Evolutionary conservation across 2,329 filamentous ascomycete species (phyloP).

Genomic region (Stemphylium lycopersici): DNA sequence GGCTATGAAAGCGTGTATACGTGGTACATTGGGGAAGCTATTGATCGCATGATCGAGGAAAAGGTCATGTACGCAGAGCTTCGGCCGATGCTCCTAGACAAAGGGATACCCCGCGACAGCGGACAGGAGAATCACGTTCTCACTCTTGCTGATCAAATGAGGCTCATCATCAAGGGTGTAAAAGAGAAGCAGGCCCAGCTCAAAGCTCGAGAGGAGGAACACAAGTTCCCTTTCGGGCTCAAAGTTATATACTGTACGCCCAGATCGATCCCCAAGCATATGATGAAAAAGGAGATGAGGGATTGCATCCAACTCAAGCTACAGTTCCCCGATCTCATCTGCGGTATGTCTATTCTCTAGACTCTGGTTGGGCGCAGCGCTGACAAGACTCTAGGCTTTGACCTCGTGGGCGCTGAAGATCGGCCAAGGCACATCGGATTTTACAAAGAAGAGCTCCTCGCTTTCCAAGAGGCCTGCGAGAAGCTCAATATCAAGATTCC

Average conservation of each 20-base stretch:
- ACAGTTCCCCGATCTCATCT: constrained; percentile 64
- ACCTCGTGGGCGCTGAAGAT: constrained; percentile 72
- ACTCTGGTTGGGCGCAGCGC: neutral
- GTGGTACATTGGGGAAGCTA: constrained; percentile 64
- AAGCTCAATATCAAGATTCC: constrained; percentile 63
- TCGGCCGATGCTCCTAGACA: constrained; percentile 71
- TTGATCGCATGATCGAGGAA: constrained; percentile 67
- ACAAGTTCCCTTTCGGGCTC: constrained; percentile 65
- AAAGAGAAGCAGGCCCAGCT: constrained; percentile 54
- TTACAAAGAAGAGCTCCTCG: constrained; percentile 63
- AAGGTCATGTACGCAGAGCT: constrained; percentile 75
- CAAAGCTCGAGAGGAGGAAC: constrained; percentile 21
- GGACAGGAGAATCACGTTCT: constrained; percentile 56
- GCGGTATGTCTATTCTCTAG: constrained; percentile 56
- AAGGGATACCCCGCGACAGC: constrained; percentile 66
- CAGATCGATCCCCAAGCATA: constrained; percentile 59
- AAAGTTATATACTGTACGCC: constrained; percentile 77
- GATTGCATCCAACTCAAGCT: constrained; percentile 68
- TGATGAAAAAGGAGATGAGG: constrained; percentile 60
- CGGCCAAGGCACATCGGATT: constrained; percentile 64
- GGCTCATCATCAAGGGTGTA: constrained; percentile 55
- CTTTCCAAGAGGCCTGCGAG: constrained; percentile 62
- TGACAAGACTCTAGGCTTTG: constrained; percentile 60
- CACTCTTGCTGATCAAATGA: constrained; percentile 65
- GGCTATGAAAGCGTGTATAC: constrained; percentile 69